A percentile compares a stretch with the other conserved stretches of the same genome.
Evolutionary conservation across 495 filamentous ascomycete genomes (phyloP).

Genomic region (Hypomontagnella submonticulosa): DNA sequence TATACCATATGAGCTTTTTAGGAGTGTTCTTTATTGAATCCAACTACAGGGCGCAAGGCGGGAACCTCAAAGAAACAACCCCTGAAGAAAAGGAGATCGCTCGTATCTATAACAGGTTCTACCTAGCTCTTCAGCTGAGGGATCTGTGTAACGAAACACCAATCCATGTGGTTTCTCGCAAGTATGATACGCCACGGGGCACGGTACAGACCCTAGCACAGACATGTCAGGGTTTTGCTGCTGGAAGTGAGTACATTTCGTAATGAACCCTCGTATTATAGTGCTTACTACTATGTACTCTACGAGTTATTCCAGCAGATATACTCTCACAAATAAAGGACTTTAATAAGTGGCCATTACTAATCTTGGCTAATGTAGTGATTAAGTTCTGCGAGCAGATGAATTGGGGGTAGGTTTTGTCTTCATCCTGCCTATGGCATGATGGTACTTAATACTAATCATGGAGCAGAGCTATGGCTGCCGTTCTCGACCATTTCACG

Average conservation of each 20-base stretch:
- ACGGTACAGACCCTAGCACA: slow-evolving; percentile 77
- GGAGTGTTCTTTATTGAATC: slow-evolving; percentile 45
- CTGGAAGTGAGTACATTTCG: slow-evolving; percentile 62
- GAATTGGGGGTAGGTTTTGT: slow-evolving; percentile 63
- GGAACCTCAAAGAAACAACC: slow-evolving; percentile 71
- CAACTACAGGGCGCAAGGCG: slow-evolving; percentile 72
- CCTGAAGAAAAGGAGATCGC: slow-evolving; percentile 67
- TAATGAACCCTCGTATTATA: slow-evolving; percentile 4
- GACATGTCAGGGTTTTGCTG: slow-evolving; percentile 82
- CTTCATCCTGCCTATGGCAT: neutral
- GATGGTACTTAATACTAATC: slow-evolving; percentile 8
- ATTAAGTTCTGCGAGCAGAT: slow-evolving; percentile 75
- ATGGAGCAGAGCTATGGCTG: slow-evolving; percentile 66
- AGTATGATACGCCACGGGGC: slow-evolving; percentile 76
- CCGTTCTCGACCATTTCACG: slow-evolving; percentile 80
- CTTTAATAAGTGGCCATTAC: slow-evolving; percentile 13
- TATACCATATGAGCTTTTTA: neutral
- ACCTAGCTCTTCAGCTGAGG: slow-evolving; percentile 81
- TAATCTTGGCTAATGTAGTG: slow-evolving; percentile 62
- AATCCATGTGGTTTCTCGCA: slow-evolving; percentile 72
- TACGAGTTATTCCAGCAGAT: neutral
- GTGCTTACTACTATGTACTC: neutral
- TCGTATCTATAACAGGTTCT: slow-evolving; percentile 80
- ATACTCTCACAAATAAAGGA: neutral
- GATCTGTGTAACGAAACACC: slow-evolving; percentile 85